A percentile compares a stretch with the other conserved stretches of the same genome.
Evolutionary conservation across 2,329 filamentous ascomycete species (phyloP).

Genomic region (Pestalotiopsis sp.): DNA sequence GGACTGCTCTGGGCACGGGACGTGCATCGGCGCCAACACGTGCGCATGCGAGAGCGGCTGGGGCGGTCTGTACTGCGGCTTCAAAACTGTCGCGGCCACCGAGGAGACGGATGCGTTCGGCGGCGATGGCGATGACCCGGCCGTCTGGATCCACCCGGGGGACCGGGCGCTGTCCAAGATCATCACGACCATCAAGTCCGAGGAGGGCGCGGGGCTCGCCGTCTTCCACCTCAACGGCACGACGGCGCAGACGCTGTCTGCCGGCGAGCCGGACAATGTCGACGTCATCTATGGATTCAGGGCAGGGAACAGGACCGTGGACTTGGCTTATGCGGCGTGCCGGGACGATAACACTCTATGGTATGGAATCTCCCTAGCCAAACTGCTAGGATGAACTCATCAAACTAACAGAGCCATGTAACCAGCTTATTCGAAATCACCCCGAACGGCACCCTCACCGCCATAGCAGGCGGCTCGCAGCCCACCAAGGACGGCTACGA

Average conservation of each 20-base stretch:
- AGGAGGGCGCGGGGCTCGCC: conserved; percentile 48
- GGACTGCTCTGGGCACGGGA: conserved; percentile 43
- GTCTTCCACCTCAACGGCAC: conserved; percentile 54
- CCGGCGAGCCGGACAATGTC: conserved; percentile 55
- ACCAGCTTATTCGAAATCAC: conserved; percentile 49
- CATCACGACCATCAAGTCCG: conserved; percentile 55
- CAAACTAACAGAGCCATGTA: not conserved
- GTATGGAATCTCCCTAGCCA: conserved; percentile 33
- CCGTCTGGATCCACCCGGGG: conserved; percentile 49
- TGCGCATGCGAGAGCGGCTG: conserved; percentile 45
- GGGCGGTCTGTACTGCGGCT: conserved; percentile 49
- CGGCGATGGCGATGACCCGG: conserved; percentile 49
- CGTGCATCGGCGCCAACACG: conserved; percentile 42
- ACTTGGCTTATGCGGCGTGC: conserved; percentile 54
- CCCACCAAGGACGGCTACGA: conserved; percentile 45
- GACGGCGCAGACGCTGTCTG: conserved; percentile 45
- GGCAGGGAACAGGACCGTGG: conserved; percentile 44
- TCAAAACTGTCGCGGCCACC: conserved; percentile 42
- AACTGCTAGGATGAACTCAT: not conserved
- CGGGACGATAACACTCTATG: conserved; percentile 54
- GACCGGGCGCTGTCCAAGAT: conserved; percentile 46
- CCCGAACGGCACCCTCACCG: conserved; percentile 43
- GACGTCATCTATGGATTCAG: conserved; percentile 55
- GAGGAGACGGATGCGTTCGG: conserved; percentile 47
- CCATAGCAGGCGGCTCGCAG: conserved; percentile 49